Percentiles rank a stretch among this genome's conserved stretches.
Evolutionary conservation across 805 yeast species (phyloP).

Genomic region (Torulaspora delbrueckii): DNA sequence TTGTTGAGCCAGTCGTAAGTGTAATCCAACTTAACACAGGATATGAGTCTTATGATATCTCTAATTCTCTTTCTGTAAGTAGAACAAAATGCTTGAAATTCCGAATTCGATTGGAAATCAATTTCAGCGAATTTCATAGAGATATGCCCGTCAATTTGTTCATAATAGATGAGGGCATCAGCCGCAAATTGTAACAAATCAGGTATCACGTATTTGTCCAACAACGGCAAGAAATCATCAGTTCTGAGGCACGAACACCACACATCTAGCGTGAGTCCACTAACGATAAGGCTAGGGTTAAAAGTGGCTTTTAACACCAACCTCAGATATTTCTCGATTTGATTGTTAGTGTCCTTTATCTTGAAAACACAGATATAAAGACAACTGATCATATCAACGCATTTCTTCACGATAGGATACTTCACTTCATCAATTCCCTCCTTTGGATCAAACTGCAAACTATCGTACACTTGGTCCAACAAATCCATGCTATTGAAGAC

Average conservation of each 20-base stretch:
- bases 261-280: constrained; percentile 85
- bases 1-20: constrained; percentile 78
- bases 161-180: constrained; percentile 70
- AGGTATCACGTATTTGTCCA: constrained; percentile 50
- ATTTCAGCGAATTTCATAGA: constrained; percentile 66
- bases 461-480: constrained; percentile 58
- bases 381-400: constrained; percentile 76
- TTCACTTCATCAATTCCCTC: constrained; percentile 72
- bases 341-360: constrained; percentile 44
- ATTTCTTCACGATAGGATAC: constrained; percentile 79
- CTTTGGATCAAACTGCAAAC: constrained; percentile 46
- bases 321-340: constrained; percentile 61
- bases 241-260: constrained; percentile 89
- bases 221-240: constrained; percentile 54
- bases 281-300: constrained; percentile 81
- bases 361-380: constrained; percentile 52
- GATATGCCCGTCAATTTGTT: constrained; percentile 57
- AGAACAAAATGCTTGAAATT: constrained; percentile 65
- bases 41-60: constrained; percentile 82
- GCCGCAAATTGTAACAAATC: constrained; percentile 71
- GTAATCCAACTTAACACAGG: constrained; percentile 79
- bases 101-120: constrained; percentile 86
- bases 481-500: constrained; percentile 77
- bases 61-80: constrained; percentile 81
- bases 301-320: constrained; percentile 75